phyloP scores from a whole-genome alignment of 148 eudicot species.

The Gaultheria prostrata region DNA sequence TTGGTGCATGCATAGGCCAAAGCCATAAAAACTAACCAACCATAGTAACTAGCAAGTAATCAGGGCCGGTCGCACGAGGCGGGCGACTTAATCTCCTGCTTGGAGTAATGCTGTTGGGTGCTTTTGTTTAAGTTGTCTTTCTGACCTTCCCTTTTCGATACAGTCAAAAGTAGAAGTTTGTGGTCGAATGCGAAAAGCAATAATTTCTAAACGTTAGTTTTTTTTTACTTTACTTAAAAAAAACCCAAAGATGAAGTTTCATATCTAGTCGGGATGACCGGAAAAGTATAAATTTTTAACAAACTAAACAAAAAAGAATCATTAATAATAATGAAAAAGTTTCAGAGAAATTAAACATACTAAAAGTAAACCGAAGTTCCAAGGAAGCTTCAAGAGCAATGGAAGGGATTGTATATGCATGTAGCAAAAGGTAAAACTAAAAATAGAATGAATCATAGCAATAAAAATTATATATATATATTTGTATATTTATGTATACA shows the following conservation, averaged over 20 bases:
- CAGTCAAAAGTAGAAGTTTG: background rate
- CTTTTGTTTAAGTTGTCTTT: background rate
- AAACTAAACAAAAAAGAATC: background rate
- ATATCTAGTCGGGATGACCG: background rate
- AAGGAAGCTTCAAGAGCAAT: background rate
- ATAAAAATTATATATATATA: background rate
- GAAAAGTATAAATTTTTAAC: background rate
- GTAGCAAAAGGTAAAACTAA: background rate
- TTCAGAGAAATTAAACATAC: background rate
- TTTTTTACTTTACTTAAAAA: no score
- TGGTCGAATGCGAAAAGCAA: background rate
- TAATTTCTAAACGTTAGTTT: background rate
- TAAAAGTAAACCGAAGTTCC: background rate
- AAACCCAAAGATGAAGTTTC: background rate
- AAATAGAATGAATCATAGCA: background rate
- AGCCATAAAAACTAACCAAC: no score
- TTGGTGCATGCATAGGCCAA: background rate
- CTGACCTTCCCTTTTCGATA: background rate
- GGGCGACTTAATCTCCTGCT: no score
- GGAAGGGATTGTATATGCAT: background rate
- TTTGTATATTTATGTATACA: background rate
- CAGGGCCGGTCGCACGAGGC: no score
- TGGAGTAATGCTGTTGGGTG: background rate
- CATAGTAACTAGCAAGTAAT: no score
- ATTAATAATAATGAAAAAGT: background rate